Conservation (phyloP, 768 basidiomycete genomes). For the Tylopilus balloui region DNA sequence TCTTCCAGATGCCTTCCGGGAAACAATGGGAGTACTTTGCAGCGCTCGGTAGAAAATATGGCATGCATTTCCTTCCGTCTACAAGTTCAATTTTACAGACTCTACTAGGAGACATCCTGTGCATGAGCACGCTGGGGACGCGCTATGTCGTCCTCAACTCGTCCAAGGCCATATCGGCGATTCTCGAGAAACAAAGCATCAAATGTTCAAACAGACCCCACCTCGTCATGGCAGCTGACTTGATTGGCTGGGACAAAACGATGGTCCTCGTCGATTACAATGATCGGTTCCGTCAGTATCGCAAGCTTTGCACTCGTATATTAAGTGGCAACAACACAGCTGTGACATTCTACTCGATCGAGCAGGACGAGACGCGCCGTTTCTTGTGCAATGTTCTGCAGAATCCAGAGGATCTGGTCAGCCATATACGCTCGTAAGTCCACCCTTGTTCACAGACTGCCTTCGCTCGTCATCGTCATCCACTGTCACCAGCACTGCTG, state of each 20-base stretch:
- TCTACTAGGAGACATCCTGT: conserved; percentile 16
- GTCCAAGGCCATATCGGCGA: conserved; percentile 39
- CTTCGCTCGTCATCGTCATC: background rate
- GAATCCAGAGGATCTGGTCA: conserved; percentile 11
- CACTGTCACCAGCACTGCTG: conserved; percentile 4
- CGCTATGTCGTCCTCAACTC: conserved; percentile 50
- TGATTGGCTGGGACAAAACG: conserved; percentile 13
- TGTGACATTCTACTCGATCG: conserved; percentile 11
- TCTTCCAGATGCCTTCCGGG: conserved; percentile 47
- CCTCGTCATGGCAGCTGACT: conserved; percentile 16
- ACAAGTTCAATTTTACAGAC: background rate
- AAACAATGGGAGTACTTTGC: conserved; percentile 51
- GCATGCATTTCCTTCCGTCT: conserved; percentile 25
- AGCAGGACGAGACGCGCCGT: conserved; percentile 15
- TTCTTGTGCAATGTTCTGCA: conserved; percentile 18
- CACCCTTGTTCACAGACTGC: background rate
- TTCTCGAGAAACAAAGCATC: conserved; percentile 51
- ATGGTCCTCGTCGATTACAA: background rate
- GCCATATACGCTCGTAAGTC: conserved; percentile 22
- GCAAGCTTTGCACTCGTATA: conserved; percentile 9
- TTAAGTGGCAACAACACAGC: conserved; percentile 12
- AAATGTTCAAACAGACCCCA: conserved; percentile 40
- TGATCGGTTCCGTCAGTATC: background rate
- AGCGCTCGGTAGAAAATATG: conserved; percentile 50
- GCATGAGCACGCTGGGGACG: conserved; percentile 36